Conservation (phyloP, 1,284 basidiomycete genomes). For the Coniophora puteana region DNA sequence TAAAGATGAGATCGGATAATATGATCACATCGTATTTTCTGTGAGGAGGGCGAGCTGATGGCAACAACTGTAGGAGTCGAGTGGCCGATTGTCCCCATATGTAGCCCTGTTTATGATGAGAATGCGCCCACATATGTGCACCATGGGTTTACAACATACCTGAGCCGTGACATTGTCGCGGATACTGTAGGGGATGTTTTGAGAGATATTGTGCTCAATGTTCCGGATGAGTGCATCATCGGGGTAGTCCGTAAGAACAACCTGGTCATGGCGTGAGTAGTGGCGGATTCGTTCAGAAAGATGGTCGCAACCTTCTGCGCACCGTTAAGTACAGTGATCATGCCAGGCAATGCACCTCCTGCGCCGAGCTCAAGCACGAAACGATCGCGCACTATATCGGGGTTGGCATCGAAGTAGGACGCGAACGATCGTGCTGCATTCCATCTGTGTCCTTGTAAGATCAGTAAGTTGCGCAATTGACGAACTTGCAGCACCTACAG, state of each 20-base stretch:
- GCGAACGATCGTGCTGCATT: constrained; percentile 80
- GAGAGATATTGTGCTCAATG: constrained; percentile 63
- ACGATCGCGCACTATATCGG: constrained; percentile 37
- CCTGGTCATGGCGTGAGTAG: constrained; percentile 35
- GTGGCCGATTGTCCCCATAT: constrained; percentile 81
- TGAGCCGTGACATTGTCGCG: constrained; percentile 39
- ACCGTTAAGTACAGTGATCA: constrained; percentile 69
- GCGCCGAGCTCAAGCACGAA: constrained; percentile 89
- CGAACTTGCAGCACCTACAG: constrained; percentile 46
- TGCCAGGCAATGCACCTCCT: constrained; percentile 84
- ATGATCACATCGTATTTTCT: constrained; percentile 77
- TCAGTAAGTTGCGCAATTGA: constrained; percentile 3
- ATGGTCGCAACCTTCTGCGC: constrained; percentile 48
- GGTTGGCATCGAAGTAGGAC: constrained; percentile 64
- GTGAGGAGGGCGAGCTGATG: constrained; percentile 12
- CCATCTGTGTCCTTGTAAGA: constrained; percentile 52
- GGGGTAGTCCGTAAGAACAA: constrained; percentile 91
- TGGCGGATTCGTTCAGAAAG: neutral
- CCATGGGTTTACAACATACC: constrained; percentile 32
- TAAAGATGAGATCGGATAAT: constrained; percentile 91
- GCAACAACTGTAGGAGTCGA: constrained; percentile 44
- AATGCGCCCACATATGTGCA: constrained; percentile 1
- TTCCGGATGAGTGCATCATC: constrained; percentile 81
- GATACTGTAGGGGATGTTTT: constrained; percentile 44
- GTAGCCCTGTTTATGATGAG: constrained; percentile 59